These are phyloP conservation scores for Vachellia collinsii DNA, from an alignment of 306 rosid species.

Conservation along the genomic window DNA sequence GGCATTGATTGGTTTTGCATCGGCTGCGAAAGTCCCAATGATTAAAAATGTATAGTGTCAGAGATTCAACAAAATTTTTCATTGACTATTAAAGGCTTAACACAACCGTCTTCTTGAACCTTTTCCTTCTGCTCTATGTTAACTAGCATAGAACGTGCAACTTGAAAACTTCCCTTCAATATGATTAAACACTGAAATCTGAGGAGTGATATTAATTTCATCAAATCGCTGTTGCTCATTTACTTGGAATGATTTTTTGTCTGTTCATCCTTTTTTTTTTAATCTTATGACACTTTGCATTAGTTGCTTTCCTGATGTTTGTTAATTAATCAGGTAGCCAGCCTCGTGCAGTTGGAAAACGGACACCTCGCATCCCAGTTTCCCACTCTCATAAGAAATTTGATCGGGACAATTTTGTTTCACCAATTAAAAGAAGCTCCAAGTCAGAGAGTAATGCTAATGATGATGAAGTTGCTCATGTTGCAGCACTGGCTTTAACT, in stretches of 20 bases:
- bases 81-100: not conserved
- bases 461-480: conserved; percentile 63
- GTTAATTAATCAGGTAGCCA: conserved; percentile 53
- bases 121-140: not conserved
- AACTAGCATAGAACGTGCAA: conserved; percentile 8
- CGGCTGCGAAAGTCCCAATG: not conserved
- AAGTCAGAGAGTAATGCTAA: conserved; percentile 53
- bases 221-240: not conserved
- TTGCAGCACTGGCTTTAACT: conserved; percentile 61
- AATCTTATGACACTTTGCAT: conserved; percentile 5
- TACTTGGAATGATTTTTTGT: not conserved
- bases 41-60: not conserved
- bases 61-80: not conserved
- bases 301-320: conserved; percentile 31
- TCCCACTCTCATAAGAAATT: conserved; percentile 50
- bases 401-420: conserved; percentile 43
- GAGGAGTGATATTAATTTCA: not conserved
- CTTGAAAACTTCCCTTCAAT: not conserved
- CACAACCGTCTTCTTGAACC: not conserved
- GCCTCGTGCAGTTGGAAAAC: conserved; percentile 82
- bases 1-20: not conserved
- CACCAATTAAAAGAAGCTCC: conserved; percentile 49
- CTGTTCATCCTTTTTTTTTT: not conserved
- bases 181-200: not conserved
- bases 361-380: conserved; percentile 81